Percentiles rank a stretch among this genome's conserved stretches.
Evolutionary conservation across 495 filamentous ascomycete species (phyloP).

Genomic region (Talaromyces trachyspermus): DNA sequence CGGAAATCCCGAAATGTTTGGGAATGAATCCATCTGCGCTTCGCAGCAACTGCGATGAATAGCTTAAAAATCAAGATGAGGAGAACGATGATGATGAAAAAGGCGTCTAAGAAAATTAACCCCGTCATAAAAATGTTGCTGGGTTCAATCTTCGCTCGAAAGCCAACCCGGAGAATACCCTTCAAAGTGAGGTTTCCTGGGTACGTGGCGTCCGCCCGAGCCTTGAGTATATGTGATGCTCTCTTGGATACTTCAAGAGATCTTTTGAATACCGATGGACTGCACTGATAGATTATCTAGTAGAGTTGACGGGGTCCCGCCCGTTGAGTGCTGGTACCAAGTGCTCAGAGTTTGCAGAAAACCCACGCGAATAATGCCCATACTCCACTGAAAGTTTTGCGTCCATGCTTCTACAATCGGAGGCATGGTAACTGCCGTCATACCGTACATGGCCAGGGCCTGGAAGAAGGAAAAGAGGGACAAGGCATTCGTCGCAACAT

Average conservation of each 20-base stretch:
- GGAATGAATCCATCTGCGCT: constrained; percentile 59
- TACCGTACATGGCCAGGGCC: constrained; percentile 74
- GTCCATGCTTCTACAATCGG: constrained; percentile 80
- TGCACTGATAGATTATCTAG: constrained; percentile 57
- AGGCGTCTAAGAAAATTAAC: constrained; percentile 56
- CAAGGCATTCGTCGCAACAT: constrained; percentile 74
- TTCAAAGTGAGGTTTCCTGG: constrained; percentile 47
- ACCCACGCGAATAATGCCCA: constrained; percentile 74
- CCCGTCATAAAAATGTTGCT: constrained; percentile 84
- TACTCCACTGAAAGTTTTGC: constrained; percentile 85
- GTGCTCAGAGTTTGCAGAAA: constrained; percentile 75
- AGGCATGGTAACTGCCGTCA: constrained; percentile 63
- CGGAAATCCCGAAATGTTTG: constrained; percentile 80
- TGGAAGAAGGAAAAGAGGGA: constrained; percentile 89
- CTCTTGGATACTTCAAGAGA: constrained; percentile 32
- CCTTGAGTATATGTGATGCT: constrained; percentile 39
- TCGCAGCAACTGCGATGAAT: constrained; percentile 55
- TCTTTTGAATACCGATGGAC: constrained; percentile 74
- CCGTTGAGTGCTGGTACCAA: constrained; percentile 84
- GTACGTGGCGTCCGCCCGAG: constrained; percentile 38
- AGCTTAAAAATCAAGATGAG: constrained; percentile 65
- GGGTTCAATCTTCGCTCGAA: constrained; percentile 64
- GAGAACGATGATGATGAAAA: constrained; percentile 35
- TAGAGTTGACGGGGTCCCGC: constrained; percentile 70
- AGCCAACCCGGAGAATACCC: constrained; percentile 79